Base-by-base conservation (phyloP, 2,329 filamentous ascomycete species). In the Microsporum audouinii region DNA sequence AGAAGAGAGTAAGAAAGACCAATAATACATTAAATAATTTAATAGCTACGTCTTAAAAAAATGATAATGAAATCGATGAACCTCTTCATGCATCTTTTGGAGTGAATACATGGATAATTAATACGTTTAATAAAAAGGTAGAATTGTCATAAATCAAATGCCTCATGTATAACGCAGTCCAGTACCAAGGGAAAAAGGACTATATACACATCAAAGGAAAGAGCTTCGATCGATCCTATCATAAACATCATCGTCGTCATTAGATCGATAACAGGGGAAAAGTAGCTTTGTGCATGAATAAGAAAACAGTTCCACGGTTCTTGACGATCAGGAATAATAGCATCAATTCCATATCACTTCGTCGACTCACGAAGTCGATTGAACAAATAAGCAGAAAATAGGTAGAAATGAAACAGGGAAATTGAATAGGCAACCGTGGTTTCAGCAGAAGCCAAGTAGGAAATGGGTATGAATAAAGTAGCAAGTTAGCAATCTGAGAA, bases 1-100 rank as follows among this genome's bases (percentile, higher is more conserved):
- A 36, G 57, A 27, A n/a, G 60, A 45, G 38, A 60, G 60, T 51
- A 51, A 60, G 57, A 65, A 65, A 60, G 56, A 58, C 27, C 39
- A 58, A 45, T 58, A 12, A 41, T 58, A 41, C 56, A 58, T 38
- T 49, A 29, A 33, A 29, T 49, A 10, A 49, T 29, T 14, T 12
- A 23, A n/a, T 27, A 23, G 45, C 27, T 14, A 49, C 23, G 45
- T 29, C 8, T 49, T 12, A 29, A 49, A 47, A 62, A 51, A 58
- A 27, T 53, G 7, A 58, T 58, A 33, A 47, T 34, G 36, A 49
- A 47, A 49, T 34, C 27, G 10, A 38, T 23, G 17, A 23, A 23
- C 17, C 17, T 23, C 17, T 23, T 23, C 17, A 23, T 23, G 17
- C 17, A 23, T 23, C 17, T 23, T 23, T 1, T 23, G 17, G 17